Evolutionary conservation across 441 rosid species (phyloP).

Genomic region (Viola pubescens): DNA sequence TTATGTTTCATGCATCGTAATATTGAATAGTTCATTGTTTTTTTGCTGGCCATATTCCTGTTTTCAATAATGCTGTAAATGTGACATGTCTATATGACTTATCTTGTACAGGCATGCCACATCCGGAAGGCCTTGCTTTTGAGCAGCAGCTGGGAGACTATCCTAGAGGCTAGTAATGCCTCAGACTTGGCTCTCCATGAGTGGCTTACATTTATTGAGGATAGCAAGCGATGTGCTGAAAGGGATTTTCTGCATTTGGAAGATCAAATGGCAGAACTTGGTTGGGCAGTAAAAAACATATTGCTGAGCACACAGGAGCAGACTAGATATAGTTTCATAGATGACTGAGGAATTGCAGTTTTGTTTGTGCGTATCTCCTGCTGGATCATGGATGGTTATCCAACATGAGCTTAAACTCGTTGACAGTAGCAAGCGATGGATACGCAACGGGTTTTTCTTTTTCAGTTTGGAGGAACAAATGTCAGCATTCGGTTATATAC

Average conservation of each 20-base stretch:
- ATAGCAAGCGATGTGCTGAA: conserved; percentile 34
- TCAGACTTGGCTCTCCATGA: conserved; percentile 22
- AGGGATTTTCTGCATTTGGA: conserved; percentile 27
- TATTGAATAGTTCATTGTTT: neutral
- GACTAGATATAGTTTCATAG: conserved; percentile 49
- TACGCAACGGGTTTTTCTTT: too few relatives aligned
- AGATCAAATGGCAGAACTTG: conserved; percentile 44
- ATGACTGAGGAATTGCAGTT: conserved; percentile 27
- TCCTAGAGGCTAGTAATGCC: conserved; percentile 12
- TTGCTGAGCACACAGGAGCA: conserved; percentile 56
- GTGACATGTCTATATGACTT: neutral
- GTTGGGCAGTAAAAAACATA: conserved; percentile 69
- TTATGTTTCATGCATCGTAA: neutral
- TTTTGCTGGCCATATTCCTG: neutral
- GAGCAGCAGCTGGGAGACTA: conserved; percentile 28
- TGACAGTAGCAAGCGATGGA: too few relatives aligned
- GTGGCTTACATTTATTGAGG: conserved; percentile 40
- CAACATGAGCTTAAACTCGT: too few relatives aligned
- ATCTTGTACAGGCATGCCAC: conserved; percentile 42
- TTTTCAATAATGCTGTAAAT: neutral
- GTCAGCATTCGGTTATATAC: conserved; percentile 16
- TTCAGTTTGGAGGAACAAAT: too few relatives aligned
- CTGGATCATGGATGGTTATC: conserved; percentile 3
- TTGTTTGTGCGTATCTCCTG: neutral
- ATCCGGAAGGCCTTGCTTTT: conserved; percentile 33